Conservation (phyloP, 805 yeast species). For the Jamesozyma jinghongensis region DNA sequence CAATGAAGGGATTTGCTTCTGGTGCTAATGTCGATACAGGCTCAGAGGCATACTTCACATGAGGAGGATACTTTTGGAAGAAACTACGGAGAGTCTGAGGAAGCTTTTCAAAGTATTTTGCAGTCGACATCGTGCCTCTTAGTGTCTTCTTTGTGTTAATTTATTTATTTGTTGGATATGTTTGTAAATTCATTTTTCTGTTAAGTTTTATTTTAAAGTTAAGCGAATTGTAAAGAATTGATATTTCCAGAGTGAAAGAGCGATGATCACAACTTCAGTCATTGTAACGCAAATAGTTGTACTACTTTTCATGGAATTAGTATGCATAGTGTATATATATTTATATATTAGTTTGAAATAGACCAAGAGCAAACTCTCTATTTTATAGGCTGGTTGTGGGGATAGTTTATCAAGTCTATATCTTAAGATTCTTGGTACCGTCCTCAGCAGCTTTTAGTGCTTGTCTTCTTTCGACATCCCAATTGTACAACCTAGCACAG, state of each 20-base stretch:
- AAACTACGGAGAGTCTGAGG: conserved; percentile 65
- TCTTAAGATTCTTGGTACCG: conserved; percentile 29
- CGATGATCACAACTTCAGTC: no score
- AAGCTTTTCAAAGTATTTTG: conserved; percentile 42
- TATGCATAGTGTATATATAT: no score
- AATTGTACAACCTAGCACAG: conserved; percentile 82
- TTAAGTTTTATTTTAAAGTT: no score
- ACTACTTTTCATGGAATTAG: no score
- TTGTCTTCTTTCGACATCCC: conserved; percentile 74
- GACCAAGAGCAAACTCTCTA: no score
- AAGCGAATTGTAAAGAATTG: no score
- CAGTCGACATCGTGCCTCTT: conserved; percentile 15
- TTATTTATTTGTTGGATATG: background rate
- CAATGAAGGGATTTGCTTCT: conserved; percentile 77
- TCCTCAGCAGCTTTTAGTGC: conserved; percentile 36
- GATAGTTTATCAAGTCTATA: background rate
- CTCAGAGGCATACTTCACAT: conserved; percentile 50
- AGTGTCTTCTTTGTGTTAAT: background rate
- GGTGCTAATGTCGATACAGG: conserved; percentile 60
- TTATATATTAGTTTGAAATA: no score
- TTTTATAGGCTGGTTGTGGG: no score
- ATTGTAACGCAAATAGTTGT: no score
- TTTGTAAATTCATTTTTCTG: background rate
- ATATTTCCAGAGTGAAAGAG: no score
- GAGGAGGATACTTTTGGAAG: conserved; percentile 77